phyloP scores from a whole-genome alignment of 352 stramenopile genomes.

The Phytopythium mirpurense region DNA sequence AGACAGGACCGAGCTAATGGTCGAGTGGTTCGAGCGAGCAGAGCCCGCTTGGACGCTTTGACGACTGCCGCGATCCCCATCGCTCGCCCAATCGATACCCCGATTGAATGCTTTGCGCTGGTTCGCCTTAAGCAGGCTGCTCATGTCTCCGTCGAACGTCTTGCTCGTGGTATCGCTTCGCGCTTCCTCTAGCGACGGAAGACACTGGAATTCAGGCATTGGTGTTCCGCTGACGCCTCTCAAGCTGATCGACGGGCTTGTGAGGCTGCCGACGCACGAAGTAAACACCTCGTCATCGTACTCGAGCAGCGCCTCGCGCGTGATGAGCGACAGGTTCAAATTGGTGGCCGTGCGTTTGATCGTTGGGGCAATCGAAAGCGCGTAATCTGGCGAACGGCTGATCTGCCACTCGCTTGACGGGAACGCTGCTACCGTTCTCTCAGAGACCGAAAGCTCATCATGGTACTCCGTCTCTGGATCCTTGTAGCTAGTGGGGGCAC shows the following conservation, averaged over 20 bases:
- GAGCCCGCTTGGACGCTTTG: not conserved
- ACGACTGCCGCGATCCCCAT: not conserved
- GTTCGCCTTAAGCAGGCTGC: not conserved
- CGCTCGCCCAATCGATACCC: not conserved
- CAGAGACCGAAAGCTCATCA: no score
- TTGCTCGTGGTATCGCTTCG: not conserved
- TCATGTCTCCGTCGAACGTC: slow-evolving; percentile 5
- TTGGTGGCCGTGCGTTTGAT: slow-evolving; percentile 18
- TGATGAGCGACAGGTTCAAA: slow-evolving; percentile 30
- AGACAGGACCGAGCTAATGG: slow-evolving; percentile 6
- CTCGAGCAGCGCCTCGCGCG: slow-evolving; percentile 38
- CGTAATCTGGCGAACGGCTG: slow-evolving; percentile 45
- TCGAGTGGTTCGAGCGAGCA: not conserved
- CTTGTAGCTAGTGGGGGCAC: no score
- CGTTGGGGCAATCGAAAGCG: slow-evolving; percentile 16
- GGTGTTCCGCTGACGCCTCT: not conserved
- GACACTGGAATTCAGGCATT: not conserved
- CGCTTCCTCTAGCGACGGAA: not conserved
- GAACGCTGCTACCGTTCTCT: no score
- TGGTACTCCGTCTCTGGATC: slow-evolving; percentile 8
- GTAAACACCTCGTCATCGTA: slow-evolving; percentile 69
- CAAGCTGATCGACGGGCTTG: not conserved
- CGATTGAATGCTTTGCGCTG: not conserved
- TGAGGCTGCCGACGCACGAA: slow-evolving; percentile 1
- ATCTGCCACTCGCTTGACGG: slow-evolving; percentile 32